A percentile compares a stretch with the other conserved stretches of the same genome.
phyloP scores from a whole-genome alignment of 495 filamentous ascomycete species.

The Cryomyces minteri region DNA sequence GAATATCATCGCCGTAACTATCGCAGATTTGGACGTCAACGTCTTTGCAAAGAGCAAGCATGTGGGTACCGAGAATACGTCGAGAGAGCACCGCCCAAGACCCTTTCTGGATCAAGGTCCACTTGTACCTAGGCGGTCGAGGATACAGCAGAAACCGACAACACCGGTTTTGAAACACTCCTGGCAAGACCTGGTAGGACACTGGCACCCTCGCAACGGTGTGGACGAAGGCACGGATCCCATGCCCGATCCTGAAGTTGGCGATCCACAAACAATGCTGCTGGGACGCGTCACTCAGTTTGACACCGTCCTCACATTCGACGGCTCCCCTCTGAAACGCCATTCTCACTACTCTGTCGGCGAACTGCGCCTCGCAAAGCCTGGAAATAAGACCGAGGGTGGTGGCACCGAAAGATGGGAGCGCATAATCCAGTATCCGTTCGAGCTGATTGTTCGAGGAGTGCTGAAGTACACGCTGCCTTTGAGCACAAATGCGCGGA shows the following conservation, averaged over 20 bases:
- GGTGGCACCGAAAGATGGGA: conserved; percentile 87
- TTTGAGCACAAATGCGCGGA: conserved; percentile 47
- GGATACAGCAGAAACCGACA: neutral
- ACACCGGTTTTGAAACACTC: conserved; percentile 1
- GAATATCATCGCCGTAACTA: conserved; percentile 69
- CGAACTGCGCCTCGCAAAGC: conserved; percentile 57
- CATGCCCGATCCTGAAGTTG: conserved; percentile 37
- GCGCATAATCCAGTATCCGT: conserved; percentile 71
- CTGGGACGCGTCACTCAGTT: conserved; percentile 76
- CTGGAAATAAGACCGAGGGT: conserved; percentile 76
- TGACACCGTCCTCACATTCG: conserved; percentile 73
- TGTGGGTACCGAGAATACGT: conserved; percentile 59
- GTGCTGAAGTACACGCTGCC: conserved; percentile 80
- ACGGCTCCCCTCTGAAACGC: conserved; percentile 66
- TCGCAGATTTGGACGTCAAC: conserved; percentile 71
- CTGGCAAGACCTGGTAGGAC: neutral
- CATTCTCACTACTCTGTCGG: conserved; percentile 49
- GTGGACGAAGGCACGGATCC: conserved; percentile 59
- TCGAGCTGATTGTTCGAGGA: conserved; percentile 78
- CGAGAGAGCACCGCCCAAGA: conserved; percentile 35
- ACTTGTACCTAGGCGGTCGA: neutral
- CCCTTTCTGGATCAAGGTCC: conserved; percentile 15
- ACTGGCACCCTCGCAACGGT: conserved; percentile 12
- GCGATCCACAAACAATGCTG: conserved; percentile 63
- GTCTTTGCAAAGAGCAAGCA: conserved; percentile 86